These are phyloP conservation scores for Alternaria burnsii DNA, from an alignment of 2,329 filamentous ascomycete species.

Conservation along the genomic window DNA sequence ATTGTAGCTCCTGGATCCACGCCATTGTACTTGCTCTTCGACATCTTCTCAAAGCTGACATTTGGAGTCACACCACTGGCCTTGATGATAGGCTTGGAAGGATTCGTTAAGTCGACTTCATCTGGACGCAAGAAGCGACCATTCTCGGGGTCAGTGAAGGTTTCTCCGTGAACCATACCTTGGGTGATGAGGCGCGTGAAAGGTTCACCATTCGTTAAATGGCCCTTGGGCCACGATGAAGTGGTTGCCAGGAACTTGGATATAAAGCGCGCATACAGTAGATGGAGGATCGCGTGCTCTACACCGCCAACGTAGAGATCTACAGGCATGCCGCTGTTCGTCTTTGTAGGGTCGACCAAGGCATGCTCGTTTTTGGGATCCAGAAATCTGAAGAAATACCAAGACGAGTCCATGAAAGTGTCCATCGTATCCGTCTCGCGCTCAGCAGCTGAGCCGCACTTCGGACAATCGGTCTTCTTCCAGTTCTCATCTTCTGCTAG, in stretches of 20 bases:
- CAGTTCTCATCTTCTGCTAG: slow-evolving; percentile 76
- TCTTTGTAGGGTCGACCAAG: slow-evolving; percentile 69
- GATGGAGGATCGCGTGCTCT: slow-evolving; percentile 88
- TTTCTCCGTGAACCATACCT: slow-evolving; percentile 92
- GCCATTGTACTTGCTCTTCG: slow-evolving; percentile 92
- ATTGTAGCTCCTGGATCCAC: slow-evolving; percentile 82
- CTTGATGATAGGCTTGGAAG: slow-evolving; percentile 67
- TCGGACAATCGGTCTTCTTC: slow-evolving; percentile 78
- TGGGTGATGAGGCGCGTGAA: slow-evolving; percentile 86
- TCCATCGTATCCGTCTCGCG: slow-evolving; percentile 96
- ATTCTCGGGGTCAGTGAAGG: slow-evolving; percentile 76
- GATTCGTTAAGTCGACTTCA: slow-evolving; percentile 72
- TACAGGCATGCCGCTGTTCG: slow-evolving; percentile 71
- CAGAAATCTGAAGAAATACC: slow-evolving; percentile 86
- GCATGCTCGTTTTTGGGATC: slow-evolving; percentile 71
- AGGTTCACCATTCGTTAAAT: slow-evolving; percentile 67
- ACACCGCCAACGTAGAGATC: slow-evolving; percentile 90
- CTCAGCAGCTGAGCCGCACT: slow-evolving; percentile 73
- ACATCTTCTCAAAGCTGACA: slow-evolving; percentile 88
- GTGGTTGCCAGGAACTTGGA: slow-evolving; percentile 81
- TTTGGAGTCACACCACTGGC: slow-evolving; percentile 67
- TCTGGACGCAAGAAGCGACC: slow-evolving; percentile 79
- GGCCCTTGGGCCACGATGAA: slow-evolving; percentile 52
- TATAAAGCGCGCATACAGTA: slow-evolving; percentile 89
- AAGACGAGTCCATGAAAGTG: slow-evolving; percentile 93